Percentiles rank a stretch among this genome's conserved stretches.
phyloP scores from a whole-genome alignment of 441 rosid species.

The Monsonia emarginata region DNA sequence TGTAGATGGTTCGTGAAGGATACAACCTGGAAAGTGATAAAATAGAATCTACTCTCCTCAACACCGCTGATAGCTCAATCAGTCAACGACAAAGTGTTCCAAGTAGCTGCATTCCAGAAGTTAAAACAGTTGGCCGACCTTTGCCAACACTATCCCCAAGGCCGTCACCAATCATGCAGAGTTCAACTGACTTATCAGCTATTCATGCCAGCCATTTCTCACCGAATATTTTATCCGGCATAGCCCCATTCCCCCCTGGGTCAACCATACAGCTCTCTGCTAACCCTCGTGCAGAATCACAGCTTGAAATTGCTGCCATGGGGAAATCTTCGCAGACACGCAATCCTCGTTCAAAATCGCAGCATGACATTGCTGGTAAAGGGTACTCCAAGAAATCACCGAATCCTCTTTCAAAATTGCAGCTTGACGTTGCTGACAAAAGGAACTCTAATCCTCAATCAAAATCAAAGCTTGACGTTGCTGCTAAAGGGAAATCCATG shows the following conservation, averaged over 20 bases:
- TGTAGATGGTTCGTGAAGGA: conserved; percentile 19
- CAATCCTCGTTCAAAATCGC: background rate
- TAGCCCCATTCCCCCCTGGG: background rate
- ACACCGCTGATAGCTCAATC: conserved; percentile 5
- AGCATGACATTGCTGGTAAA: background rate
- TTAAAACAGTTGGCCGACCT: conserved; percentile 3
- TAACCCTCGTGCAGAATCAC: background rate
- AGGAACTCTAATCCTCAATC: background rate
- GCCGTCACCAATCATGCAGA: conserved; percentile 1
- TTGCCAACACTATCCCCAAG: background rate
- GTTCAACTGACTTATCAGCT: conserved; percentile 4
- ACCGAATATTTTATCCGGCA: conserved; percentile 1
- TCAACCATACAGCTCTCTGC: background rate
- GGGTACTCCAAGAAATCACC: background rate
- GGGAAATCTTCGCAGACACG: background rate
- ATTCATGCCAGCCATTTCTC: background rate
- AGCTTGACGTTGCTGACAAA: background rate
- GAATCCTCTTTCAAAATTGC: background rate
- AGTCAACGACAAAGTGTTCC: background rate
- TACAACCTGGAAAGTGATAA: background rate
- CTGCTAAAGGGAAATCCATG: background rate
- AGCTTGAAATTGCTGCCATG: background rate
- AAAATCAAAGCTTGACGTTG: background rate
- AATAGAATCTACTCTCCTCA: background rate
- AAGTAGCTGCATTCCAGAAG: background rate